These are phyloP conservation scores for Termitomyces sp. DNA, from an alignment of 768 basidiomycete species.

Conservation along the genomic window DNA sequence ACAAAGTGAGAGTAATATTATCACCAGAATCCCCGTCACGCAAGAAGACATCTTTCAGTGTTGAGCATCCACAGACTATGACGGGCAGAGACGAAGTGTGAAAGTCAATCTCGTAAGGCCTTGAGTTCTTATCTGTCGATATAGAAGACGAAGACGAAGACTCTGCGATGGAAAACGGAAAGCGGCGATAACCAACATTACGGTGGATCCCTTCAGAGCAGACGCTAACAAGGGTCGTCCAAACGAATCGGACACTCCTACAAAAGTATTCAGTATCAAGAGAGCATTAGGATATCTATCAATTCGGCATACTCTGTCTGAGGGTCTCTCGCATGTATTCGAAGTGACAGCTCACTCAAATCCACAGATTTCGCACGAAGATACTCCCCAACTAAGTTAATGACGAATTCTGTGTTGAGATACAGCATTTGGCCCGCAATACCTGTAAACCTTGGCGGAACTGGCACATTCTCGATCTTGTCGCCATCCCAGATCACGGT, in stretches of 20 bases:
- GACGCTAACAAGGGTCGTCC: neutral
- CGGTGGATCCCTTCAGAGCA: neutral
- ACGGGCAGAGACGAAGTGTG: neutral
- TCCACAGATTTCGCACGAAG: neutral
- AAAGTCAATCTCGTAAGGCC: neutral
- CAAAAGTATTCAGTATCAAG: too few species aligned
- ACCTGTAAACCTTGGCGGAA: neutral
- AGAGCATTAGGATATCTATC: too few species aligned
- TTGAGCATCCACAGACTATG: neutral
- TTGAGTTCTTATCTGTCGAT: neutral
- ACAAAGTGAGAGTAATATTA: neutral
- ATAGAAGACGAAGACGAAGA: neutral
- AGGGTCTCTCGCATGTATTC: neutral
- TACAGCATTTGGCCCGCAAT: neutral
- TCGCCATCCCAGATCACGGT: neutral
- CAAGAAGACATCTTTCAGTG: neutral
- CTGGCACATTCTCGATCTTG: neutral
- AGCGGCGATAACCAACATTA: neutral
- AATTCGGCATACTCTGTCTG: neutral
- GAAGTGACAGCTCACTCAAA: neutral
- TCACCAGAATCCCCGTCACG: neutral
- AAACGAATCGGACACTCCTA: neutral
- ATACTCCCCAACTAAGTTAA: neutral
- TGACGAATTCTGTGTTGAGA: neutral
- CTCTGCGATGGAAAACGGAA: neutral